Base-by-base conservation (phyloP, 2,329 filamentous ascomycete genomes). In the Neoascochyta sp. region DNA sequence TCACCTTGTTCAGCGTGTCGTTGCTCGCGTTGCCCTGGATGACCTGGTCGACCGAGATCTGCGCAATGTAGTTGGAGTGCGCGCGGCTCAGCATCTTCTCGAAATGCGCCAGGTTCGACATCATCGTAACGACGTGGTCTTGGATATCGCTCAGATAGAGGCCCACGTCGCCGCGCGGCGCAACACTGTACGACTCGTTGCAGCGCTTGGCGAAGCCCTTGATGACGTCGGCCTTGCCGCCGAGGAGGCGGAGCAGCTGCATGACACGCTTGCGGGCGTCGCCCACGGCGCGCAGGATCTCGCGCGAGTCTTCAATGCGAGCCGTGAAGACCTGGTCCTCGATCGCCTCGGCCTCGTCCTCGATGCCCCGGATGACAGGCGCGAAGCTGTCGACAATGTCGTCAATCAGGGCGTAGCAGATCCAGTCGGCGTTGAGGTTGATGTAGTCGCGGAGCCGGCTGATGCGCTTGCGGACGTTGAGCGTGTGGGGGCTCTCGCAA, bases 121-220 rank as follows among this genome's bases (percentile, higher is more conserved):
- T 94, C 90, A 96, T 96, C 24, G 92, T 98, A 37, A 98, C 87
- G 30, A 98, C 90, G 75, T 98, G 92, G 66, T 98, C 92, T 65
- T 98, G 92, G 44, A 98, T 95, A 66, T 98, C 92, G 54, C 87
- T 87, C 19, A 98, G 76, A 59, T 98, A 98, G 53, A 98, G 78
- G 13, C 89, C 92, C 45, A 98, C 95, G 57, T 98, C 92, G 68
- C 92, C 92, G 26, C 89, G 85, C 5, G 92, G 92, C 1, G 92
- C 95, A 29, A 96, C 85, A 45, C 86, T 84, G 70, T 94, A 96
- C 44, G 94, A 87, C 58, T 95, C 90, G 61, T 96, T 98, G 76
- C 92, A 98, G 29, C 93, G 86, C 71, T 98, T 98, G 29, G 92
- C 93, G 57, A 98, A 98, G 16, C 90, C 89, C 49, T 86, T 88